phyloP scores from a whole-genome alignment of 352 stramenopile genomes.

The Lagenidium giganteum region DNA sequence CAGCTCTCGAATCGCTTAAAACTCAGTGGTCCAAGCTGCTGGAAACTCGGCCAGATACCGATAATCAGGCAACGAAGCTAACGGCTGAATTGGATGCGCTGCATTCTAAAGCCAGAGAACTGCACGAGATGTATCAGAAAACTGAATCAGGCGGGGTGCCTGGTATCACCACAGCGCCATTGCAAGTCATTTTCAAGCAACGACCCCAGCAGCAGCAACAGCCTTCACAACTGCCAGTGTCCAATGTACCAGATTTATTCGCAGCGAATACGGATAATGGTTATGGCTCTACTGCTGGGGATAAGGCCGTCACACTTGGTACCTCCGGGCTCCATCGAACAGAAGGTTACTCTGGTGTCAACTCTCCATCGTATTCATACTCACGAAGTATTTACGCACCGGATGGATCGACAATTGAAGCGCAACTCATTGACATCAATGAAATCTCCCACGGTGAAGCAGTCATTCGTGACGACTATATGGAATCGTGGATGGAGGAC shows the following conservation, averaged over 20 bases:
- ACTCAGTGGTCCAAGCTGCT: slow-evolving; percentile 39
- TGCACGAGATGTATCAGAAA: slow-evolving; percentile 42
- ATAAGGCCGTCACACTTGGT: slow-evolving; percentile 2
- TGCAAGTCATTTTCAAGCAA: slow-evolving; percentile 86
- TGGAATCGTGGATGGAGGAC: slow-evolving; percentile 53
- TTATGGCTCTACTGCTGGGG: background rate
- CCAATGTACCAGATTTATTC: slow-evolving; percentile 4
- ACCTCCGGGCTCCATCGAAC: slow-evolving; percentile 10
- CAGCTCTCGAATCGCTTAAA: slow-evolving; percentile 41
- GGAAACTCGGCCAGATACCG: slow-evolving; percentile 14
- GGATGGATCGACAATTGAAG: slow-evolving; percentile 70
- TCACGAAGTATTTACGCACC: slow-evolving; percentile 65
- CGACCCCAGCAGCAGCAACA: slow-evolving; percentile 43
- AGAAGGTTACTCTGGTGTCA: slow-evolving; percentile 62
- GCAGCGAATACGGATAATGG: no score
- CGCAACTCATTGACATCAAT: slow-evolving; percentile 57
- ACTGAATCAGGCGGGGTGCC: slow-evolving; percentile 19
- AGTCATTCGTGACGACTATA: slow-evolving; percentile 51
- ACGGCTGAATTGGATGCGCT: slow-evolving; percentile 42
- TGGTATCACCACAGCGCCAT: slow-evolving; percentile 26
- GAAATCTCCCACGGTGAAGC: slow-evolving; percentile 30
- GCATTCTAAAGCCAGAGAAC: slow-evolving; percentile 30
- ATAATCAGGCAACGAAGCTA: slow-evolving; percentile 20
- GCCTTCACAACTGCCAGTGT: background rate
- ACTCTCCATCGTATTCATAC: slow-evolving; percentile 50